Conservation (phyloP, 1,284 basidiomycete species). For the Cryptococcus sp. region DNA sequence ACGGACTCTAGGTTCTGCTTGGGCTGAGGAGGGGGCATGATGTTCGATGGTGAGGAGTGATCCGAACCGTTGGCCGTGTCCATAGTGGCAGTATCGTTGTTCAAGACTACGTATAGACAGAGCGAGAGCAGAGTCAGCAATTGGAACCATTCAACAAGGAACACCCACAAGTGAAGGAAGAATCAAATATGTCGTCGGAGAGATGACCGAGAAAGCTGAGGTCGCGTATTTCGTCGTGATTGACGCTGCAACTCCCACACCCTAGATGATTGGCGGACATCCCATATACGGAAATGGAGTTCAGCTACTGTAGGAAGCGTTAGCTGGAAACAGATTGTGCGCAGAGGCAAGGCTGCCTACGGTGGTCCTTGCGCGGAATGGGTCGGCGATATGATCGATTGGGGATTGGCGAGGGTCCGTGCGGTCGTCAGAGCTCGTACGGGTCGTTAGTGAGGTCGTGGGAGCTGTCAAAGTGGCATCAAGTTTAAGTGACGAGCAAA, state of each 20-base stretch:
- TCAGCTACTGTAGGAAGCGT: not conserved
- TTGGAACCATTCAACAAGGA: too few relatives aligned
- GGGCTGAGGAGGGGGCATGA: too few relatives aligned
- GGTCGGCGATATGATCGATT: not conserved
- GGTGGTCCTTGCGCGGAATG: not conserved
- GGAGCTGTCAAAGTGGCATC: not conserved
- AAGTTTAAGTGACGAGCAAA: not conserved
- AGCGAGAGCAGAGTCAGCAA: too few relatives aligned
- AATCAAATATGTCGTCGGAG: conserved; percentile 22
- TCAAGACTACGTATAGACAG: too few relatives aligned
- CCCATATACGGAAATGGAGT: not conserved
- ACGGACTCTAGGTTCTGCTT: too few relatives aligned
- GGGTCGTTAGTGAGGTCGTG: not conserved
- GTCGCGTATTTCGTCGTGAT: not conserved
- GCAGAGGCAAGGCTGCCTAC: not conserved
- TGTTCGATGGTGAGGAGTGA: too few relatives aligned
- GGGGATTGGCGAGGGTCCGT: not conserved
- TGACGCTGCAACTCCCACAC: not conserved
- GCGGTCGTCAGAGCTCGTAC: not conserved
- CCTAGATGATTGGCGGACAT: not conserved
- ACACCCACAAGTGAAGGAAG: conserved; percentile 18
- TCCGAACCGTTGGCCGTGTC: too few relatives aligned
- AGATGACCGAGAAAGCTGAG: not conserved
- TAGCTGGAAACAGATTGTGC: not conserved
- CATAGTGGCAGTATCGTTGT: too few relatives aligned